Conservation (phyloP, 495 filamentous ascomycete genomes). For the Penicillium canariense region DNA sequence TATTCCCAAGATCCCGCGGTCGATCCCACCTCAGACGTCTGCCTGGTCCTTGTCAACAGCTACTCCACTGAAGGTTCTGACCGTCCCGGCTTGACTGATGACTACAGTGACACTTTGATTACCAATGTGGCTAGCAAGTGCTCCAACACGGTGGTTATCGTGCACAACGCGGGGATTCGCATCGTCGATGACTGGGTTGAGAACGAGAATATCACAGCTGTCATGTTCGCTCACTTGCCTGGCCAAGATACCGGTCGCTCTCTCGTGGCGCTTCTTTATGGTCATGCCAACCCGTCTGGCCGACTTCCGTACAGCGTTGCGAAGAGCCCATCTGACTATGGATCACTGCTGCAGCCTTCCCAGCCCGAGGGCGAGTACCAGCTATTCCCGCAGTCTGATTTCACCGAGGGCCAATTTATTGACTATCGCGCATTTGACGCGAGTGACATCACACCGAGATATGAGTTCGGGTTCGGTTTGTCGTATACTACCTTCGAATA, state of each 20-base stretch:
- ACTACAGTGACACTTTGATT: conserved; percentile 53
- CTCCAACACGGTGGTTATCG: conserved; percentile 52
- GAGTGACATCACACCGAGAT: conserved; percentile 54
- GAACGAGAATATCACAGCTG: conserved; percentile 60
- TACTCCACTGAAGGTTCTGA: conserved; percentile 55
- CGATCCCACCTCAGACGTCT: conserved; percentile 47
- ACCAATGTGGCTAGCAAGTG: conserved; percentile 55
- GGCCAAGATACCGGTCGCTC: conserved; percentile 73
- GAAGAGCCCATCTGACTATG: conserved; percentile 62
- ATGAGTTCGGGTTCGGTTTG: conserved; percentile 67
- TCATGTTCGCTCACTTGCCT: conserved; percentile 69
- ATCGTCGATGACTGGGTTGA: conserved; percentile 38
- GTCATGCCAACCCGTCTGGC: conserved; percentile 67
- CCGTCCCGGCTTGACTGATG: conserved; percentile 20
- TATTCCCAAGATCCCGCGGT: conserved; percentile 42
- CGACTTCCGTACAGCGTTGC: conserved; percentile 74
- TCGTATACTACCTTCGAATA: conserved; percentile 66
- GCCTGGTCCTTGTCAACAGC: conserved; percentile 63
- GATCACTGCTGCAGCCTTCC: conserved; percentile 56
- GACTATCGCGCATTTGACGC: conserved; percentile 71
- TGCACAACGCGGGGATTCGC: conserved; percentile 39
- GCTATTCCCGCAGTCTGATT: conserved; percentile 64
- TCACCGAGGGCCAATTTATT: conserved; percentile 60
- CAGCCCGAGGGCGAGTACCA: conserved; percentile 47
- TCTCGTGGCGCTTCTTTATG: conserved; percentile 67